These are phyloP conservation scores for Neocallimastix lanati DNA, from an alignment of 192 early-diverging fungal genomes.

Conservation along the genomic window DNA sequence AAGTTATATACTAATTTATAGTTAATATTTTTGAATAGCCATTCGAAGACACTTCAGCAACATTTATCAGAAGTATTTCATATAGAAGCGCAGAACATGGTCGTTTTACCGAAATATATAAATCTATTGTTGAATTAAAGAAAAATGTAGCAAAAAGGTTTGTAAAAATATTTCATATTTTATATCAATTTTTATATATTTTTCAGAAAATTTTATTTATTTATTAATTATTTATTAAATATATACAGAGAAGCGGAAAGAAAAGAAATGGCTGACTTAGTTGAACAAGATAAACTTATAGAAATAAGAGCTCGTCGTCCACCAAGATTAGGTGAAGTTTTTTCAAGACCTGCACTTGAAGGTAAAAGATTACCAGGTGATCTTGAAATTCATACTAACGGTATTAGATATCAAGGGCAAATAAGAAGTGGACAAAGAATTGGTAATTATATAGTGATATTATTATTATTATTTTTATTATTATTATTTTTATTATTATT, in stretches of 20 bases:
- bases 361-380: slow-evolving; percentile 86
- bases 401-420: slow-evolving; percentile 72
- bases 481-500: too few species aligned
- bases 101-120: slow-evolving; percentile 68
- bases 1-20: too few species aligned
- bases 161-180: too few species aligned
- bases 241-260: slow-evolving; percentile 82
- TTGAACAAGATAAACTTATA: slow-evolving; percentile 79
- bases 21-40: too few species aligned
- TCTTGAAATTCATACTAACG: slow-evolving; percentile 90
- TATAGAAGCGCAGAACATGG: slow-evolving; percentile 72
- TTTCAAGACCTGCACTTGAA: slow-evolving; percentile 75
- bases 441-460: too few species aligned
- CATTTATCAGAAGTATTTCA: slow-evolving; percentile 80
- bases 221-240: too few species aligned
- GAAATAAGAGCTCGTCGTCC: slow-evolving; percentile 60
- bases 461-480: too few species aligned
- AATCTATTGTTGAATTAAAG: slow-evolving; percentile 76
- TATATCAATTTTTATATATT: too few species aligned
- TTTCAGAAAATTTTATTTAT: too few species aligned
- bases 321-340: slow-evolving; percentile 68
- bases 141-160: slow-evolving; percentile 75
- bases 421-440: slow-evolving; percentile 54
- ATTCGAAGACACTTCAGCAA: slow-evolving; percentile 70
- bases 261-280: slow-evolving; percentile 88